Evolutionary conservation across 192 early-diverging fungal genomes (phyloP).

Genomic region (Gryganskiella cystojenkinii): DNA sequence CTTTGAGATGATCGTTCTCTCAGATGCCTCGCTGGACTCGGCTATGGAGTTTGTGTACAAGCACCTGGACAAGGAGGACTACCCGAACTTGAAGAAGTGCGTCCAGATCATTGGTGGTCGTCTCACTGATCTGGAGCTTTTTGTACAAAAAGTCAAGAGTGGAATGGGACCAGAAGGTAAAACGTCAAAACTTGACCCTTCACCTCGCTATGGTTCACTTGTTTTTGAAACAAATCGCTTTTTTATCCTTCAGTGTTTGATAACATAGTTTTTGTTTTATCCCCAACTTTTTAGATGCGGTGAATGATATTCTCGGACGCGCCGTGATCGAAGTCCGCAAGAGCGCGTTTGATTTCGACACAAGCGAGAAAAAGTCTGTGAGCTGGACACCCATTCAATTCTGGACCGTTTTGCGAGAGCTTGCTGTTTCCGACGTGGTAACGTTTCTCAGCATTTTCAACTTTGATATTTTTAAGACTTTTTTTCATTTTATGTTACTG

Average conservation of each 20-base stretch:
- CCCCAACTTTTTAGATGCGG: constrained; percentile 65
- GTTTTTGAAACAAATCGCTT: neutral
- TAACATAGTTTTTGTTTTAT: neutral
- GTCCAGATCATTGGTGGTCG: constrained; percentile 89
- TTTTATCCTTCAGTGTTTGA: no score
- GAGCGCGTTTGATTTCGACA: constrained; percentile 80
- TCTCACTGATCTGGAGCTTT: constrained; percentile 87
- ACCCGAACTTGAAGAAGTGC: constrained; percentile 52
- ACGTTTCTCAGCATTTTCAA: no score
- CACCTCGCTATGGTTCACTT: neutral
- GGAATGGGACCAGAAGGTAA: constrained; percentile 70
- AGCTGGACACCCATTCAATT: constrained; percentile 92
- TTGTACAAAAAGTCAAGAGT: constrained; percentile 89
- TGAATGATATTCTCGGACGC: constrained; percentile 84
- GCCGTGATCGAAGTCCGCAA: constrained; percentile 91
- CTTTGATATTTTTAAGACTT: constrained; percentile 15
- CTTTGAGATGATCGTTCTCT: constrained; percentile 72
- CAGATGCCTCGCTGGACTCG: constrained; percentile 74
- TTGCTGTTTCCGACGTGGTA: constrained; percentile 68
- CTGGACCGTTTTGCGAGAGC: constrained; percentile 83
- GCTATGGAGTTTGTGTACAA: constrained; percentile 70
- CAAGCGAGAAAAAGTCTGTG: constrained; percentile 36
- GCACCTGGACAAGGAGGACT: constrained; percentile 52
- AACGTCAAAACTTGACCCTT: neutral
- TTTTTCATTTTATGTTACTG: neutral